Percentiles rank a stretch among this genome's conserved stretches.
Evolutionary conservation across 140 eudicot genomes (phyloP).

Genomic region (Anethum foeniculum): DNA sequence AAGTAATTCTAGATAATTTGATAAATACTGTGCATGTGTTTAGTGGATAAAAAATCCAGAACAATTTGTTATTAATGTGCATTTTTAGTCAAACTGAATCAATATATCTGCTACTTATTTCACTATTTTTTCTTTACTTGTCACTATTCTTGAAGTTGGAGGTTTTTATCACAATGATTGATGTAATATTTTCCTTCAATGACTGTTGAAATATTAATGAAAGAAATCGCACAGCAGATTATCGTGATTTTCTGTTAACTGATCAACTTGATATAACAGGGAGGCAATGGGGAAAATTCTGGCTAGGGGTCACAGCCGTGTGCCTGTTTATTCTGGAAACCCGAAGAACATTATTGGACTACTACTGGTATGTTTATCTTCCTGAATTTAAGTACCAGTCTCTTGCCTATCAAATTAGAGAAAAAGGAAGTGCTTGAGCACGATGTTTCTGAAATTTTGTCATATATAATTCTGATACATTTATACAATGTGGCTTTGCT

Average conservation of each 20-base stretch:
- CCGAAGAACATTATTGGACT: slow-evolving; percentile 91
- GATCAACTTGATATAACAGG: slow-evolving; percentile 35
- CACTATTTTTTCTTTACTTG: neutral
- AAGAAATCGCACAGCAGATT: neutral
- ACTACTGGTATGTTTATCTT: slow-evolving; percentile 49
- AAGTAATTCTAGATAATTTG: neutral
- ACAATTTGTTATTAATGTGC: neutral
- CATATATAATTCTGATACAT: neutral
- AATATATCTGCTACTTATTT: neutral
- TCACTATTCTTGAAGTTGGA: neutral
- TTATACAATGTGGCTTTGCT: neutral
- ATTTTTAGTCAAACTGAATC: neutral
- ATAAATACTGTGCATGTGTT: neutral
- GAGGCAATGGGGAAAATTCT: slow-evolving; percentile 97
- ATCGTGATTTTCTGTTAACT: slow-evolving; percentile 4
- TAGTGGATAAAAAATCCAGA: neutral
- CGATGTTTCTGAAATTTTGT: neutral
- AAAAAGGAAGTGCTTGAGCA: neutral
- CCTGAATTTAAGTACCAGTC: neutral
- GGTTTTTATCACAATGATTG: neutral
- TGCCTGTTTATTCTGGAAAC: slow-evolving; percentile 91
- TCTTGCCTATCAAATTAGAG: neutral
- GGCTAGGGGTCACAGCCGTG: slow-evolving; percentile 98
- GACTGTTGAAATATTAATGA: neutral
- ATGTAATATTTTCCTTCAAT: neutral